phyloP scores from a whole-genome alignment of 768 basidiomycete genomes.

The Boletus barrowsii region DNA sequence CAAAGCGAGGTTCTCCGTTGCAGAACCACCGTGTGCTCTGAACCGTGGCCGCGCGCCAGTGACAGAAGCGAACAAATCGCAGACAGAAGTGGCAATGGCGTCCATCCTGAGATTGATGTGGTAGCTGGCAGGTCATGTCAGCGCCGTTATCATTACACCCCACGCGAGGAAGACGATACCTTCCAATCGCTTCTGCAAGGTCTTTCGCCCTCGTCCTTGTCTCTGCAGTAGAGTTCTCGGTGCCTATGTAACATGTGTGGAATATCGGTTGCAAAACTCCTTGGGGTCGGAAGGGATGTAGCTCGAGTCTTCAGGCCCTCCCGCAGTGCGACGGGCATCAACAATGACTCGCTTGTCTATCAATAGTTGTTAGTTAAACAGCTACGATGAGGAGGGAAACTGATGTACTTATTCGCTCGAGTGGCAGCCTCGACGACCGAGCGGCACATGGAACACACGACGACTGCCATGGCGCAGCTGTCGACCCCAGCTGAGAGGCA shows the following conservation, averaged over 20 bases:
- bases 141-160: not conserved
- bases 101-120: slow-evolving; percentile 98
- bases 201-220: slow-evolving; percentile 85
- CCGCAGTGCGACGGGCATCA: slow-evolving; percentile 86
- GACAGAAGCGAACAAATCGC: slow-evolving; percentile 78
- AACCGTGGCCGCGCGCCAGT: slow-evolving; percentile 74
- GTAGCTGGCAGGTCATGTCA: slow-evolving; percentile 52
- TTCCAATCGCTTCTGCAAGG: slow-evolving; percentile 84
- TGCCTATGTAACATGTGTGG: slow-evolving; percentile 99
- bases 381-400: not conserved
- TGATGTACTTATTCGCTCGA: slow-evolving; percentile 54
- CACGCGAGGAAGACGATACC: slow-evolving; percentile 42
- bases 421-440: slow-evolving; percentile 79
- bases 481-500: slow-evolving; percentile 94
- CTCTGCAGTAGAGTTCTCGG: slow-evolving; percentile 88
- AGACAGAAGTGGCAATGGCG: slow-evolving; percentile 77
- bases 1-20: slow-evolving; percentile 90
- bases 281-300: slow-evolving; percentile 85
- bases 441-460: slow-evolving; percentile 95
- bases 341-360: slow-evolving; percentile 81
- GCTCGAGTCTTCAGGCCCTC: slow-evolving; percentile 74
- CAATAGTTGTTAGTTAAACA: not conserved
- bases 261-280: slow-evolving; percentile 88
- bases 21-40: slow-evolving; percentile 80
- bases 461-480: slow-evolving; percentile 93